These are phyloP conservation scores for Candida anutae DNA, from an alignment of 1,139 yeast species.

Conservation along the genomic window DNA sequence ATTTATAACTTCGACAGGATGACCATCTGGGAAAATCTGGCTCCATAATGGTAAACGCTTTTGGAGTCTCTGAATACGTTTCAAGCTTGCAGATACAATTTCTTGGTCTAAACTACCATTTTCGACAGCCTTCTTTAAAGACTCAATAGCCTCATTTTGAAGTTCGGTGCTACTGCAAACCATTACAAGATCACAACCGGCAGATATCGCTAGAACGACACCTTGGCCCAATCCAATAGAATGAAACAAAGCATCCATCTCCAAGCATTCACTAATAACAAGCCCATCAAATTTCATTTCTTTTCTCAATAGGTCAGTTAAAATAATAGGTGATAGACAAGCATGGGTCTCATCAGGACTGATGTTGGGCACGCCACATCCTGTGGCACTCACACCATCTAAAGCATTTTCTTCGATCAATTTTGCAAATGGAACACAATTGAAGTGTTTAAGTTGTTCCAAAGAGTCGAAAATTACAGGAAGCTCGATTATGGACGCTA, in stretches of 20 bases:
- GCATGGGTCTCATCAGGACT: slow-evolving; percentile 59
- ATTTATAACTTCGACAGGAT: slow-evolving; percentile 15
- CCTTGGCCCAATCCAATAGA: slow-evolving; percentile 64
- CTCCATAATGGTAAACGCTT: slow-evolving; percentile 40
- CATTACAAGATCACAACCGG: slow-evolving; percentile 61
- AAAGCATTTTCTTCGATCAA: slow-evolving; percentile 40
- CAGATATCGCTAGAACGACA: slow-evolving; percentile 51
- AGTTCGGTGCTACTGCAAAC: slow-evolving; percentile 53
- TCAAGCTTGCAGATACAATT: slow-evolving; percentile 31
- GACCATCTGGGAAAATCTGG: slow-evolving; percentile 35
- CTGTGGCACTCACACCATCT: slow-evolving; percentile 59
- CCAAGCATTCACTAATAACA: slow-evolving; percentile 58
- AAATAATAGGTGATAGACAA: slow-evolving; percentile 50
- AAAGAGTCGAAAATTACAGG: slow-evolving; percentile 55
- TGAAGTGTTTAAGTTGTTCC: slow-evolving; percentile 45
- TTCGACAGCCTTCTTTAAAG: slow-evolving; percentile 44
- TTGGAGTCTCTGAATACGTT: slow-evolving; percentile 41
- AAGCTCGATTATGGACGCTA: slow-evolving; percentile 49
- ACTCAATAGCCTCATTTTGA: slow-evolving; percentile 53
- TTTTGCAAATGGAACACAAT: slow-evolving; percentile 46
- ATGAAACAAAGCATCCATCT: slow-evolving; percentile 57
- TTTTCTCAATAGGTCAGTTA: slow-evolving; percentile 45
- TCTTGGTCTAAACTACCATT: slow-evolving; percentile 48
- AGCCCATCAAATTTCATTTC: slow-evolving; percentile 52
- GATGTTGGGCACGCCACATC: slow-evolving; percentile 60